phyloP scores from a whole-genome alignment of 2,329 filamentous ascomycete species.

The Pseudogymnoascus destructans region DNA sequence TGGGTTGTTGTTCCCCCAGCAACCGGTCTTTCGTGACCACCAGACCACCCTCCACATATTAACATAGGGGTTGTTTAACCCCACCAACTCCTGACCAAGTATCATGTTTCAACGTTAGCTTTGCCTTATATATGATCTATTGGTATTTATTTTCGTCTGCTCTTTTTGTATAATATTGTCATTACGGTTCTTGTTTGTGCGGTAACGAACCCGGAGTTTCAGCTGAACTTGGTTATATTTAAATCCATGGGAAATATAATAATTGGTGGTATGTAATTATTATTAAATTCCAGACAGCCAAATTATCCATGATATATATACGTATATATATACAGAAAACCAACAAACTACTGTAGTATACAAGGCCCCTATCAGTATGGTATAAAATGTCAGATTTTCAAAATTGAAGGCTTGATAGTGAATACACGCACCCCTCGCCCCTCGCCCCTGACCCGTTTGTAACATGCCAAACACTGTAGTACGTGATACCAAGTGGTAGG shows the following conservation, averaged over 20 bases:
- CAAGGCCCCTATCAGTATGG: not conserved
- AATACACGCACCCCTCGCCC: not conserved
- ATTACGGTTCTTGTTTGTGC: not conserved
- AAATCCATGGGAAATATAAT: not conserved
- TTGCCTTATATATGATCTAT: not conserved
- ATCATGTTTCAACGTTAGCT: not conserved
- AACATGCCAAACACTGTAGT: not conserved
- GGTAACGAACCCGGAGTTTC: not conserved
- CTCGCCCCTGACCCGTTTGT: not conserved
- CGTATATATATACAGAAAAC: not conserved
- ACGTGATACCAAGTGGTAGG: not conserved
- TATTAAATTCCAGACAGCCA: not conserved
- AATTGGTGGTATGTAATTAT: not conserved
- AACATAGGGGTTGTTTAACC: not conserved
- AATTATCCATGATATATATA: not conserved
- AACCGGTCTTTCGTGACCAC: not conserved
- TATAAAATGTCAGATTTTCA: not conserved
- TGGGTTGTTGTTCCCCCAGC: conserved; percentile 3
- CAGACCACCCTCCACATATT: not conserved
- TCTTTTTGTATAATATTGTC: not conserved
- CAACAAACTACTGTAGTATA: not conserved
- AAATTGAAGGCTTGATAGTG: not conserved
- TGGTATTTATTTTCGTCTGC: not conserved
- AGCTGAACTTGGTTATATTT: not conserved
- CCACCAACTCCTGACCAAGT: not conserved